A percentile compares a stretch with the other conserved stretches of the same genome.
Evolutionary conservation across 148 eudicot genomes (phyloP).

Genomic region (Diospyros kaki): DNA sequence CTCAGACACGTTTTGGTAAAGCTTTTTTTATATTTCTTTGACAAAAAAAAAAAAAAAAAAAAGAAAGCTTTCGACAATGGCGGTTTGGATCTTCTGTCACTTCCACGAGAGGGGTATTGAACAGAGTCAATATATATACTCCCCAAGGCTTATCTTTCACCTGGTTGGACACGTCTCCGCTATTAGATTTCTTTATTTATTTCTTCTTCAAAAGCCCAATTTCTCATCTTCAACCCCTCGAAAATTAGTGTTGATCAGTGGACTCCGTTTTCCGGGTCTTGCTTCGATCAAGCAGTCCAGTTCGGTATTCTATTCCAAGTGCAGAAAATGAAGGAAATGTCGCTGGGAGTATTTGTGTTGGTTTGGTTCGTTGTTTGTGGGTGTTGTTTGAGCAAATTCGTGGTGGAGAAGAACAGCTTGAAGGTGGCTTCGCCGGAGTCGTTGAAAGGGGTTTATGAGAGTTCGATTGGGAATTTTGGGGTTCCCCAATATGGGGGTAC

Average conservation of each 20-base stretch:
- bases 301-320: conserved; percentile 11
- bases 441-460: conserved; percentile 64
- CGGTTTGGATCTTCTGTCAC: conserved; percentile 14
- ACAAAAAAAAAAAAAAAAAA: too few relatives aligned
- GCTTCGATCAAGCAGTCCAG: background rate
- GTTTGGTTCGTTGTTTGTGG: conserved; percentile 30
- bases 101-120: background rate
- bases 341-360: conserved; percentile 19
- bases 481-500: conserved; percentile 95
- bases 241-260: too few relatives aligned
- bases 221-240: too few relatives aligned
- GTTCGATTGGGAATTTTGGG: conserved; percentile 95
- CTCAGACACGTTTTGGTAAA: too few relatives aligned
- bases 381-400: conserved; percentile 67
- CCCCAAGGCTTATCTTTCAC: too few relatives aligned
- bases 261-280: background rate
- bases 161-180: too few relatives aligned
- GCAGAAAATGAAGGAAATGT: conserved; percentile 33
- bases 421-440: conserved; percentile 66
- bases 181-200: too few relatives aligned
- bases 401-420: conserved; percentile 91
- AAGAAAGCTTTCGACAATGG: background rate
- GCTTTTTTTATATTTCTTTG: too few relatives aligned
- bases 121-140: too few relatives aligned
- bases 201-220: too few relatives aligned